phyloP scores from a whole-genome alignment of 495 filamentous ascomycete species.

The Glonium stellatum region DNA sequence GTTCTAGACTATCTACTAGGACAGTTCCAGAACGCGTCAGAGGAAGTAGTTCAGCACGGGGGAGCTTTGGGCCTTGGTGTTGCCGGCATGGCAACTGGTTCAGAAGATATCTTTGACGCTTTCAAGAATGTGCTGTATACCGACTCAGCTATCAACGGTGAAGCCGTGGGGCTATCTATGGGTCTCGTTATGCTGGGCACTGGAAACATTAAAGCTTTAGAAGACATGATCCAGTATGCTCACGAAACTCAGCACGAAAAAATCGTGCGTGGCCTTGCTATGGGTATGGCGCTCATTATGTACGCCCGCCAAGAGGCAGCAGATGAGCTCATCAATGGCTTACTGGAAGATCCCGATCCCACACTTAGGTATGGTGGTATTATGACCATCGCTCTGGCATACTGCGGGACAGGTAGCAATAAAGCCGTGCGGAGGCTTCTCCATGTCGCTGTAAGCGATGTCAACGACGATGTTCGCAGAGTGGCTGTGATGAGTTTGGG shows the following conservation, averaged over 20 bases:
- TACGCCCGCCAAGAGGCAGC: constrained; percentile 91
- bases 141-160: constrained; percentile 92
- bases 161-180: constrained; percentile 92
- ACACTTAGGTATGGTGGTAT: constrained; percentile 95
- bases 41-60: constrained; percentile 96
- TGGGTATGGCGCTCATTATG: constrained; percentile 99
- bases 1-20: constrained; percentile 82
- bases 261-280: constrained; percentile 87
- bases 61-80: constrained; percentile 92
- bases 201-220: constrained; percentile 79
- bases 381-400: constrained; percentile 96
- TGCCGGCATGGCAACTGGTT: constrained; percentile 93
- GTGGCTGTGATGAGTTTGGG: constrained; percentile 98
- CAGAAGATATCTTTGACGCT: constrained; percentile 83
- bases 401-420: constrained; percentile 95
- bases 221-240: constrained; percentile 95
- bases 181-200: constrained; percentile 96
- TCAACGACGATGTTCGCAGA: constrained; percentile 93
- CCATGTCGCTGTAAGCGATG: constrained; percentile 95
- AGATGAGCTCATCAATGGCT: constrained; percentile 86
- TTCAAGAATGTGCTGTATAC: constrained; percentile 79
- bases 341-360: constrained; percentile 89
- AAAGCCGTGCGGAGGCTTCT: constrained; percentile 97
- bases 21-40: constrained; percentile 76
- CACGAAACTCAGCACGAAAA: constrained; percentile 99